Percentiles rank a stretch among this genome's conserved stretches.
phyloP scores from a whole-genome alignment of 257 asterid genomes.

The Cynanchum wilfordii region DNA sequence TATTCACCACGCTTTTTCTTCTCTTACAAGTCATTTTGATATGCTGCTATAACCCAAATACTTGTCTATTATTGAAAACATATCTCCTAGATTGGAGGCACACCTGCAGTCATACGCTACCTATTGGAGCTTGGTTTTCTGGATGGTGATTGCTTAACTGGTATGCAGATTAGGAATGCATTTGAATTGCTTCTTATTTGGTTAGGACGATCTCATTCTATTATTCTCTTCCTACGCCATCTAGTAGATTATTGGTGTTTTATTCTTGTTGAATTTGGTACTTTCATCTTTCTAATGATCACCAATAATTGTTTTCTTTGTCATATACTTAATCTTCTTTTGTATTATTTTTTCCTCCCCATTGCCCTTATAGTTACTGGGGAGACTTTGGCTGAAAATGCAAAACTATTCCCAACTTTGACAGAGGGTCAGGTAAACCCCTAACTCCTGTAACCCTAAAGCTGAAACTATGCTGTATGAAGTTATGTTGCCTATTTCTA shows the following conservation, averaged over 20 bases:
- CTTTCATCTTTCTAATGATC: background rate
- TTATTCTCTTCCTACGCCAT: background rate
- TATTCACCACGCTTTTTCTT: slow-evolving; percentile 6
- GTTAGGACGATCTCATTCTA: slow-evolving; percentile 3
- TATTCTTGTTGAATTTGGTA: background rate
- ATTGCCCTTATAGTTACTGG: slow-evolving; percentile 62
- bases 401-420: slow-evolving; percentile 68
- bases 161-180: slow-evolving; percentile 24
- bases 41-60: background rate
- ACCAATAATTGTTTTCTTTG: background rate
- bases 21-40: slow-evolving; percentile 3
- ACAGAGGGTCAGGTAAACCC: slow-evolving; percentile 73
- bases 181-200: background rate
- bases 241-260: background rate
- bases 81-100: slow-evolving; percentile 79
- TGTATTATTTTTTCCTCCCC: background rate
- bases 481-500: background rate
- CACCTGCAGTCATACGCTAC: slow-evolving; percentile 76
- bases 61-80: slow-evolving; percentile 10
- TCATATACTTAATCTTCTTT: background rate
- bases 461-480: slow-evolving; percentile 9
- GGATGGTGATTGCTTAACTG: slow-evolving; percentile 90
- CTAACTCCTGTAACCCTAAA: background rate
- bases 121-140: slow-evolving; percentile 70
- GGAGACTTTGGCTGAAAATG: slow-evolving; percentile 89